A percentile compares a stretch with the other conserved stretches of the same genome.
Conservation (phyloP, 2,329 filamentous ascomycete genomes). For the Pseudogymnoascus sp. region DNA sequence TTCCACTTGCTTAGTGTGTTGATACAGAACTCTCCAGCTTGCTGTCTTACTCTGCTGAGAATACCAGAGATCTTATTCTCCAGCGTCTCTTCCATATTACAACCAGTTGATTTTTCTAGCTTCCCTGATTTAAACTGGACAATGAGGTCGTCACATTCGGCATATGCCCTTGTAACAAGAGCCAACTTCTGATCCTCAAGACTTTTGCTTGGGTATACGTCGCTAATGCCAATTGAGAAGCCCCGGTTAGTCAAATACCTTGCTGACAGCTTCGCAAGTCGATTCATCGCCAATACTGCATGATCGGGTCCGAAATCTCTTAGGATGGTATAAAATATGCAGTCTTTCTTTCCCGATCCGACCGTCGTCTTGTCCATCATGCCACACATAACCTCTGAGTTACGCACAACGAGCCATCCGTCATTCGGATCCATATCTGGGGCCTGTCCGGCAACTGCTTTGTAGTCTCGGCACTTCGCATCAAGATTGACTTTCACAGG, state of each 20-base stretch:
- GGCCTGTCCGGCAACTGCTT: slow-evolving; percentile 45
- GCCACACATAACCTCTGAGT: slow-evolving; percentile 96
- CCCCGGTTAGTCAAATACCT: slow-evolving; percentile 82
- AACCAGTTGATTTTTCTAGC: slow-evolving; percentile 78
- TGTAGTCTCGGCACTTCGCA: slow-evolving; percentile 80
- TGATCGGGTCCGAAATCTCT: slow-evolving; percentile 88
- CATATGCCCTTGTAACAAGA: slow-evolving; percentile 71
- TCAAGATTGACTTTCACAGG: slow-evolving; percentile 85
- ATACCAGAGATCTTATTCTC: slow-evolving; percentile 88
- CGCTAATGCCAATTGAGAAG: slow-evolving; percentile 92
- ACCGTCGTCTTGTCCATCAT: slow-evolving; percentile 97
- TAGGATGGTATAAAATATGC: slow-evolving; percentile 92
- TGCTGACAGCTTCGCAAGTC: slow-evolving; percentile 82
- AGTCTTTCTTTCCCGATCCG: slow-evolving; percentile 96
- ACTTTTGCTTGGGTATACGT: slow-evolving; percentile 74
- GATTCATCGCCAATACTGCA: slow-evolving; percentile 87
- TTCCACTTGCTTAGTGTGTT: slow-evolving; percentile 85
- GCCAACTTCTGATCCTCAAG: slow-evolving; percentile 66
- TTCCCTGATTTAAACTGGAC: slow-evolving; percentile 70
- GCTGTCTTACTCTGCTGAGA: slow-evolving; percentile 82
- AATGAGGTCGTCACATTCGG: slow-evolving; percentile 75
- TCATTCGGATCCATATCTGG: slow-evolving; percentile 80
- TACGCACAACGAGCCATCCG: slow-evolving; percentile 84
- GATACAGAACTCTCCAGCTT: slow-evolving; percentile 86
- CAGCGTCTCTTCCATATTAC: slow-evolving; percentile 83